A percentile compares a stretch with the other conserved stretches of the same genome.
These are phyloP conservation scores for Eucalyptus melliodora DNA, from an alignment of 345 rosid genomes.

Conservation along the genomic window DNA sequence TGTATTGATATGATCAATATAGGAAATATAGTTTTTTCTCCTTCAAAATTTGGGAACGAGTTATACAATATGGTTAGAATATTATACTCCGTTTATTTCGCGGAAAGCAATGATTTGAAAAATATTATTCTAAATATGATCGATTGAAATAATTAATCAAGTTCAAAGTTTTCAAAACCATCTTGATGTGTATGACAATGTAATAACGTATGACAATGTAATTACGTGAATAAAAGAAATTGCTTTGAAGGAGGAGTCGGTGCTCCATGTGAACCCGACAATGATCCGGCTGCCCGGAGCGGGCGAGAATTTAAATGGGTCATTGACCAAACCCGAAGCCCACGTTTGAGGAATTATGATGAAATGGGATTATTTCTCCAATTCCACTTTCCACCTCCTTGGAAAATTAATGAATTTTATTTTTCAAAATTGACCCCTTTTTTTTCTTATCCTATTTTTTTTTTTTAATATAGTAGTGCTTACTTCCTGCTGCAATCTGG, in stretches of 20 bases:
- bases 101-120: too few relatives aligned
- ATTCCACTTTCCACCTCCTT: background rate
- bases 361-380: background rate
- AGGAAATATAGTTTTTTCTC: background rate
- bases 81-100: too few relatives aligned
- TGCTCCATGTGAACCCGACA: background rate
- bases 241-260: background rate
- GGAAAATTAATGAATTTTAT: background rate
- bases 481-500: background rate
- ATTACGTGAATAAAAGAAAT: background rate
- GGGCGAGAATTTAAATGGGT: background rate
- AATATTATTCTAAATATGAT: too few relatives aligned
- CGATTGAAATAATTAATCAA: background rate
- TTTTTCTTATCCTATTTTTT: background rate
- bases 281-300: background rate
- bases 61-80: background rate
- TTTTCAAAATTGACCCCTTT: background rate
- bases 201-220: background rate
- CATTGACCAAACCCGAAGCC: background rate
- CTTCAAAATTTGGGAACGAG: background rate
- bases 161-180: background rate
- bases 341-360: background rate
- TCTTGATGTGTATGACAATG: background rate
- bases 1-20: background rate
- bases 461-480: background rate